Base-by-base conservation (phyloP, 768 basidiomycete genomes). In the Lactarius evosmus region DNA sequence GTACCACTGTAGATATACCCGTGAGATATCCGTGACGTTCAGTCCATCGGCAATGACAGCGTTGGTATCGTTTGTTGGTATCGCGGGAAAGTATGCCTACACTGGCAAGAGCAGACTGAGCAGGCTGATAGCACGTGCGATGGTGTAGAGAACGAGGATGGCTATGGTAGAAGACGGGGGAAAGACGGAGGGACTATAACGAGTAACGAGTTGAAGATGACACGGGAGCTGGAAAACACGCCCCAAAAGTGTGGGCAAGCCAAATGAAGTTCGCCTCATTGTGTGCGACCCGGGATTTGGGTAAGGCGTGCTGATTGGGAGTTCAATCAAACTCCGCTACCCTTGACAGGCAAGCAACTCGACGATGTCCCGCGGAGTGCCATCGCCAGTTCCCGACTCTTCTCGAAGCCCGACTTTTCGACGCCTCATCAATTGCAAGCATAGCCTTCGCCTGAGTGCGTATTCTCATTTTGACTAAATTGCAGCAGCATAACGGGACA, bases 21-120 rank as follows among this genome's bases (percentile, higher is more conserved):
- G 79, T 3, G 86, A 87, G 34, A 78, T 74, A 67, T 86, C 86
- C 1, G 82, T 82, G 25, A 80, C 75, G 71, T 86, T 85, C 56
- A 79, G 71, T 14, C 77, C 78, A 19, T 77, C 77, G 9, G 73
- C 74, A 59, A 78, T 76, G 70, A 78, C 73, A 34, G 71, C 73
- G 22, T 73, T 66, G 0, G 88, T 86, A 61, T 82, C 78, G 72
- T 94, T 94, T 36, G 88, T 88, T 17, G 88, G 80, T 12, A 76
- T 72, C 3, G 92, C 92, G 0, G 92, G 91, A 66, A 90, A 82
- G 73, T 93, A 94, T 0, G 77, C 84, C 22, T 59, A 61, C 7
- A 68, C 74, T 7, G 56, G 59, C 16, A 65, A 51, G 33, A 58
- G 44, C 16, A 64, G 51, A 27, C 65, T 11, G 7, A 60, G 36